phyloP scores from a whole-genome alignment of 192 early-diverging fungal genomes.

The Gaertneriomyces semiglobifer region DNA sequence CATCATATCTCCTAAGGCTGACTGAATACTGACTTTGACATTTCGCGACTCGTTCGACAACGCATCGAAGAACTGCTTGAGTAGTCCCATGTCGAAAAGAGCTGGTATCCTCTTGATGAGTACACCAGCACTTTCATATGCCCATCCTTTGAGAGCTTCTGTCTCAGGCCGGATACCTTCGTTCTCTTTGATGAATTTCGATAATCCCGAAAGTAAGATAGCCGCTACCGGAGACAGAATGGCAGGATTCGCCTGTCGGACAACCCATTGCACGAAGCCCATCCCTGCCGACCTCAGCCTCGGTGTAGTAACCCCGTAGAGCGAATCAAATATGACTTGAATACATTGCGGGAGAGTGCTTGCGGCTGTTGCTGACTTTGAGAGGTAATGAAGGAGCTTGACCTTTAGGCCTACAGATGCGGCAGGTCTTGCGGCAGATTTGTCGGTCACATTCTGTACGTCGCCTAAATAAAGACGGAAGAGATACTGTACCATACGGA shows the following conservation, averaged over 20 bases:
- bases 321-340: slow-evolving; percentile 73
- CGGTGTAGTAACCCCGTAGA: slow-evolving; percentile 69
- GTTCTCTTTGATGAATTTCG: slow-evolving; percentile 55
- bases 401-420: slow-evolving; percentile 58
- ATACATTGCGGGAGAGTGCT: slow-evolving; percentile 66
- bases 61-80: slow-evolving; percentile 68
- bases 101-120: slow-evolving; percentile 71
- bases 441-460: background rate
- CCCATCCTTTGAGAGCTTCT: slow-evolving; percentile 63
- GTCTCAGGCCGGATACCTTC: background rate
- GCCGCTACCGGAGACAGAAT: slow-evolving; percentile 63
- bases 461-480: background rate
- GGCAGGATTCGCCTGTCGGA: slow-evolving; percentile 61
- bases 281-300: slow-evolving; percentile 73
- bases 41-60: slow-evolving; percentile 58
- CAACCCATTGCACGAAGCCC: slow-evolving; percentile 85
- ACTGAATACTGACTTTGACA: slow-evolving; percentile 74
- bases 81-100: slow-evolving; percentile 63
- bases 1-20: slow-evolving; percentile 73
- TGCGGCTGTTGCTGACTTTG: slow-evolving; percentile 64
- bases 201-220: slow-evolving; percentile 66
- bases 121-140: slow-evolving; percentile 79
- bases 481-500: no score
- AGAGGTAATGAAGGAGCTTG: slow-evolving; percentile 58
- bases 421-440: slow-evolving; percentile 11